These are phyloP conservation scores for Neoconidiobolus thromboides DNA, from an alignment of 371 early-diverging fungal genomes.

Conservation along the genomic window DNA sequence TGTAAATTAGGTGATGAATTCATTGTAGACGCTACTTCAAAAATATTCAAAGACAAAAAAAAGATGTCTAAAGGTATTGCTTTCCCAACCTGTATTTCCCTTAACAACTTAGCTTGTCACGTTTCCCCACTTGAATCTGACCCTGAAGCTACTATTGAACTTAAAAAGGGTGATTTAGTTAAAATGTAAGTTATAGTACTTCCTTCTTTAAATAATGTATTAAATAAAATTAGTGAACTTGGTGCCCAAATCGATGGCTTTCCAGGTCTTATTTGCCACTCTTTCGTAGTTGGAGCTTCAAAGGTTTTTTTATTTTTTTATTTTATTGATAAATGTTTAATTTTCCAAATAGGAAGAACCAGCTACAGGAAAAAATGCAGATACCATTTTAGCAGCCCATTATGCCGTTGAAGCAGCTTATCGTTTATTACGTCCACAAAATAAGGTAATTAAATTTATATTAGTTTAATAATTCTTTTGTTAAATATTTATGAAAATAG, in stretches of 20 bases:
- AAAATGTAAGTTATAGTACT: slow-evolving; percentile 40
- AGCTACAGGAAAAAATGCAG: slow-evolving; percentile 70
- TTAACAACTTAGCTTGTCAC: slow-evolving; percentile 74
- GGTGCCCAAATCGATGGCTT: slow-evolving; percentile 92
- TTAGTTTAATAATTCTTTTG: neutral
- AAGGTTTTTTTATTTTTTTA: slow-evolving; percentile 9
- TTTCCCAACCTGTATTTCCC: slow-evolving; percentile 68
- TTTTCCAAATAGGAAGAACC: slow-evolving; percentile 27
- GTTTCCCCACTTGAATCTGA: slow-evolving; percentile 55
- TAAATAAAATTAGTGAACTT: slow-evolving; percentile 35
- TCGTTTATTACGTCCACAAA: slow-evolving; percentile 75
- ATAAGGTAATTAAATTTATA: slow-evolving; percentile 20
- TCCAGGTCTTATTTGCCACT: slow-evolving; percentile 70
- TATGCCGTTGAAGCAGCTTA: slow-evolving; percentile 60
- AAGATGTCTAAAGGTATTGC: slow-evolving; percentile 45
- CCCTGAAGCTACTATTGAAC: slow-evolving; percentile 25
- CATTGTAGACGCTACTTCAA: slow-evolving; percentile 33
- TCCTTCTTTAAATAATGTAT: no score
- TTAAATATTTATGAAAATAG: slow-evolving; percentile 7
- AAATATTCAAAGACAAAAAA: slow-evolving; percentile 38
- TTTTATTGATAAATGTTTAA: neutral
- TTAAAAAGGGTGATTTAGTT: slow-evolving; percentile 72
- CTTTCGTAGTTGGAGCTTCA: slow-evolving; percentile 75
- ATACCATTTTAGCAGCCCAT: slow-evolving; percentile 77
- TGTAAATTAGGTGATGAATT: slow-evolving; percentile 66